These are phyloP conservation scores for Candida sonorensis DNA, from an alignment of 805 yeast genomes.

Conservation along the genomic window DNA sequence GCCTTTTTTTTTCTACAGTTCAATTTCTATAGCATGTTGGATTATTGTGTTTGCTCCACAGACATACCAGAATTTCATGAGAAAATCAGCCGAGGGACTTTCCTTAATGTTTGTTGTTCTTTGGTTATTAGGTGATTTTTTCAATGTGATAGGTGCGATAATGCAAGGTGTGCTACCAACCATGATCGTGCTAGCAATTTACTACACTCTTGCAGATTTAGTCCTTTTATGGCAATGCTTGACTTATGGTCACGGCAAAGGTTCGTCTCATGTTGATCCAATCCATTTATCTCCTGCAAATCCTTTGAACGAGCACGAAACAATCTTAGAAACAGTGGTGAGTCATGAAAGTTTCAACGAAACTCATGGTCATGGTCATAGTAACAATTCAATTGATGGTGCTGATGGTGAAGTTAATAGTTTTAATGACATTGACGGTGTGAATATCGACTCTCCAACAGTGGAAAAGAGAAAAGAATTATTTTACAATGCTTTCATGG, in stretches of 20 bases:
- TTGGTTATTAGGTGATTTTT: constrained; percentile 92
- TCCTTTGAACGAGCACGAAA: constrained; percentile 65
- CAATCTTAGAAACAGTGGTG: constrained; percentile 51
- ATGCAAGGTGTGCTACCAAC: constrained; percentile 90
- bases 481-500: constrained; percentile 42
- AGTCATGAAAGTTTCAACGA: constrained; percentile 34
- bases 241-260: constrained; percentile 58
- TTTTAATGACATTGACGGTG: constrained; percentile 27
- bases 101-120: constrained; percentile 79
- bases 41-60: constrained; percentile 96
- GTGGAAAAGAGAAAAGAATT: constrained; percentile 18
- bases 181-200: constrained; percentile 86
- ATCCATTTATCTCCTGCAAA: constrained; percentile 85
- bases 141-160: constrained; percentile 87
- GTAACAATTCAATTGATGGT: constrained; percentile 22
- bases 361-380: too few relatives aligned
- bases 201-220: constrained; percentile 87
- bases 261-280: constrained; percentile 48
- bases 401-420: constrained; percentile 20
- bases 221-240: constrained; percentile 79
- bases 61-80: constrained; percentile 79
- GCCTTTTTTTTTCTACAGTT: constrained; percentile 29
- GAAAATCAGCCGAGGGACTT: constrained; percentile 86
- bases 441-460: constrained; percentile 11
- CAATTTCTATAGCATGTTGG: constrained; percentile 96